Base-by-base conservation (phyloP, 805 yeast genomes). In the Nakazawaea pomicola region DNA sequence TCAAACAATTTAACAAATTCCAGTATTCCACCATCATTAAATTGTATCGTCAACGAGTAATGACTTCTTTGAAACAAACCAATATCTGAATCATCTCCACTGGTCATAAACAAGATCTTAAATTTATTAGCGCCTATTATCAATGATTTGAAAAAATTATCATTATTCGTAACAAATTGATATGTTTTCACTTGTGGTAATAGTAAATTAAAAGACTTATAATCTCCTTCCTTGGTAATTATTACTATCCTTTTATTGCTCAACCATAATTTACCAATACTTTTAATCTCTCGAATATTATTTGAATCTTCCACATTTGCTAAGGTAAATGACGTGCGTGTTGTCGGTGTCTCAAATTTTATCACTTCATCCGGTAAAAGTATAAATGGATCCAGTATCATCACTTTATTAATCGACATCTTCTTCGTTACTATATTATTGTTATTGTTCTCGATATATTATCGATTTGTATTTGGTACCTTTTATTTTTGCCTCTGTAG, bases 11-110 rank as follows among this genome's bases (percentile, higher is more conserved):
- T 62, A 9, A 60, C 56, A 50, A 72, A 74, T 4, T 57, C 58
- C 41, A 65, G 64, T 6, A 72, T 55, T 0, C 79, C 80, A 3
- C 79, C 78, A 29, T 68, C 73, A 29, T 59, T 65, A 50, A 74
- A 74, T 19, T 54, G 54, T 5, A 73, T 43, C 6, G 48, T 49
- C 1, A 70, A 67, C 29, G 55, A 50, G 56, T 67, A 70, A 46
- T 60, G 62, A 25, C 64, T 61, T 19, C 61, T 47, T 31, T 55
- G 56, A 44, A 67, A 61, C 5, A 67, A 55, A 1, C 65, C 63
- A 5, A 62, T 54, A 4, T 65, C 57, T 4, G 53, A 49, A 12
- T 55, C 41, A 4, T 60, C 52, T 33, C 64, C 60, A 33, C 12
- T 21, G 4, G 39, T 34, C 15, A 34, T 8, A 14, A 40, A n/a